Evolutionary conservation across 192 early-diverging fungal genomes (phyloP).

Genomic region (Geranomyces variabilis): DNA sequence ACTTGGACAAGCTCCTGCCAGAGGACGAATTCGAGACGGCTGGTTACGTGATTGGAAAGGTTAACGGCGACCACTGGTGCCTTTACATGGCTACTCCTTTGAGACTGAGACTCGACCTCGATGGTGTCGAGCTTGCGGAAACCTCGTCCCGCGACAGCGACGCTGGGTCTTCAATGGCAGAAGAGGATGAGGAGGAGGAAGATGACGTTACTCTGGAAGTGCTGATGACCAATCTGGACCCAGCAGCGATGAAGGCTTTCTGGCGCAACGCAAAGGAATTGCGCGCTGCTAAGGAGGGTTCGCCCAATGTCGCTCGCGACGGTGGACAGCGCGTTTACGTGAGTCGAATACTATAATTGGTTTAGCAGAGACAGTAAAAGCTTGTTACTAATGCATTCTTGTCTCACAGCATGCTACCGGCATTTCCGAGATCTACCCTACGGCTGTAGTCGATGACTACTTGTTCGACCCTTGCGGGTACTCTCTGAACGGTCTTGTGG

Average conservation of each 20-base stretch:
- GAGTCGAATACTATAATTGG: conserved; percentile 14
- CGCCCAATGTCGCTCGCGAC: conserved; percentile 44
- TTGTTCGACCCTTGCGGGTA: conserved; percentile 97
- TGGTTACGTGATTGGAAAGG: conserved; percentile 91
- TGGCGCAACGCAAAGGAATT: conserved; percentile 63
- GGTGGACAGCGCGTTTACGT: conserved; percentile 44
- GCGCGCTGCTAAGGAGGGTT: conserved; percentile 54
- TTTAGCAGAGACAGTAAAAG: no score
- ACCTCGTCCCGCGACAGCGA: conserved; percentile 38
- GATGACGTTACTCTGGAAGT: conserved; percentile 96
- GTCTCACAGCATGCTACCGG: conserved; percentile 65
- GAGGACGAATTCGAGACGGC: conserved; percentile 53
- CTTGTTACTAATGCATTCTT: background rate
- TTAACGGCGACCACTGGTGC: conserved; percentile 96
- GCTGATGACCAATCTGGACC: conserved; percentile 90
- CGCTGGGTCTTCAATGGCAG: conserved; percentile 25
- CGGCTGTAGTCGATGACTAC: conserved; percentile 81
- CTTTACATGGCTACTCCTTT: conserved; percentile 83
- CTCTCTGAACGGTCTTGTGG: conserved; percentile 87
- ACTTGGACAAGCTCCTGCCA: conserved; percentile 57
- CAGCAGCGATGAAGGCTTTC: conserved; percentile 77
- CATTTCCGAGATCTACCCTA: conserved; percentile 79
- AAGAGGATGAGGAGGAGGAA: conserved; percentile 49
- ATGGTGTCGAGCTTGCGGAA: conserved; percentile 40
- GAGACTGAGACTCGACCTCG: conserved; percentile 47